Base-by-base conservation (phyloP, 2,329 filamentous ascomycete species). In the Monascus ruber region DNA sequence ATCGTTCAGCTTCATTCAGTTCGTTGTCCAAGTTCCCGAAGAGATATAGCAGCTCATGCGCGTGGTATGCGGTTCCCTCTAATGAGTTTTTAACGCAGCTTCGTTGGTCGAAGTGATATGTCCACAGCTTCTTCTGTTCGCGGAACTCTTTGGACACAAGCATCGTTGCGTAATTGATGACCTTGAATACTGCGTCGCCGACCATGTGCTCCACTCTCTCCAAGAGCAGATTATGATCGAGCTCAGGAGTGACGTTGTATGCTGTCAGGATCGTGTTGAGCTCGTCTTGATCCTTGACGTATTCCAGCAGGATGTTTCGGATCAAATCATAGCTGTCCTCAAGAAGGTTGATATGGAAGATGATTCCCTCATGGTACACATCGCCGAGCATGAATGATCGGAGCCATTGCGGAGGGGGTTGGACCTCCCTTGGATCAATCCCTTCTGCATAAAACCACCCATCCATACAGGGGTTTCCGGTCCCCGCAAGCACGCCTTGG, bases 51-150 rank as follows among this genome's bases (percentile, higher is more conserved):
- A 54, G 40, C 24, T 55, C 51, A 36, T 53, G 44, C 0, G 53
- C 53, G 42, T 55, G 51, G 36, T 55, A 55, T 8, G 52, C 50
- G 0, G 52, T 54, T 2, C 47, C 52, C 26, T 53, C 44, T 3
- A 55, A 40, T 1, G 40, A 25, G 35, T 54, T 55, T 7, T 41
- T 36, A 5, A 53, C 34, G 3, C 48, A 45, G 27, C 50, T 54
- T 5, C 49, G 44, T 33, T 55, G 52, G 25, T 55, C 53, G 24
- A 54, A 54, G 35, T 55, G 52, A 24, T 55, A 56, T 5, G 38
- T n/a, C 29, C 46, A 52, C 2, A 47, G 27, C 2, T 31, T 29
- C 1, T 36, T 35, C 6, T 34, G 6, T 3, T 35, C 11, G 2
- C 31, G 24, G 4, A 39, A 34, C 6, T 11, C 25, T 6, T 11